Conservation (phyloP, 2,329 filamentous ascomycete genomes). For the Teratosphaeria destructans region DNA sequence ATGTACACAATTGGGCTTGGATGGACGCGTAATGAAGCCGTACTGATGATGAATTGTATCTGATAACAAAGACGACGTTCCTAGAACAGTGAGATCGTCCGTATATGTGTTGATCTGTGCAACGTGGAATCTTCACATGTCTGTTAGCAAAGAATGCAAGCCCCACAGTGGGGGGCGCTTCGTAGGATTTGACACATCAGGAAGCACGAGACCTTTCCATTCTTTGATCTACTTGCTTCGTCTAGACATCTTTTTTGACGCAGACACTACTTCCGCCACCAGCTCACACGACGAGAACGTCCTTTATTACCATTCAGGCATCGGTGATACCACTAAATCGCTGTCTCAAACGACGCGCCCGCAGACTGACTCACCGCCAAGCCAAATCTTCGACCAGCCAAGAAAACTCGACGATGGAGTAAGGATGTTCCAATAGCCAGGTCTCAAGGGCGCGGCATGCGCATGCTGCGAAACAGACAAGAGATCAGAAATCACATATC, state of each 20-base stretch:
- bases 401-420: neutral
- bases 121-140: neutral
- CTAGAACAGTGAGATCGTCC: neutral
- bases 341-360: neutral
- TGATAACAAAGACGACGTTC: neutral
- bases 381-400: neutral
- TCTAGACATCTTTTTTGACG: neutral
- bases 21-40: neutral
- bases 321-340: neutral
- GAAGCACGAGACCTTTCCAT: neutral
- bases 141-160: neutral
- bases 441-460: conserved; percentile 4
- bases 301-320: neutral
- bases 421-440: conserved; percentile 3
- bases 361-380: conserved; percentile 3
- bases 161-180: neutral
- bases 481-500: neutral
- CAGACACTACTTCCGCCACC: neutral
- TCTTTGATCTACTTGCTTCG: neutral
- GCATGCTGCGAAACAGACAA: conserved; percentile 3
- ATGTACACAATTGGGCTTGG: neutral
- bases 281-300: neutral
- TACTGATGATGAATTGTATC: neutral
- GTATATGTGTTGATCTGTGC: neutral
- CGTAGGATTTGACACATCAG: neutral